phyloP scores from a whole-genome alignment of 2,329 filamentous ascomycete genomes.

The Clonostachys solani region DNA sequence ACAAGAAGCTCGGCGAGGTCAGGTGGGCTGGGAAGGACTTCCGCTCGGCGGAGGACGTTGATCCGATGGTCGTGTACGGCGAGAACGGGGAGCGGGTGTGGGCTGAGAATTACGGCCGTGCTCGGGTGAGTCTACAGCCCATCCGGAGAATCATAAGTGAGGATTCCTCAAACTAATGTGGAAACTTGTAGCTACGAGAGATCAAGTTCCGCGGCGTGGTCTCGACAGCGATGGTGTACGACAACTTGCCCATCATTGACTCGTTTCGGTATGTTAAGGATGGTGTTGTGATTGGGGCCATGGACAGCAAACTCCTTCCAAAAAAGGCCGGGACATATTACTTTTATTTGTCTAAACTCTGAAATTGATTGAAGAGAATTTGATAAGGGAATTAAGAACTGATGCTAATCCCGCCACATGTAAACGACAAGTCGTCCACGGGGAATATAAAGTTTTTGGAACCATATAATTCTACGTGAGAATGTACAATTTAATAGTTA shows the following conservation, averaged over 20 bases:
- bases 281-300: constrained; percentile 14
- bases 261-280: constrained; percentile 18
- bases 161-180: neutral
- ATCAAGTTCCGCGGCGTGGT: constrained; percentile 14
- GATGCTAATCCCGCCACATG: no score
- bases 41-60: constrained; percentile 17
- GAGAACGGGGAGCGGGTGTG: constrained; percentile 7
- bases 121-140: constrained; percentile 2
- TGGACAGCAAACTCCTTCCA: constrained; percentile 12
- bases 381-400: no score
- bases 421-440: no score
- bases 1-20: constrained; percentile 11
- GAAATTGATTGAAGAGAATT: no score
- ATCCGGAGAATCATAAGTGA: no score
- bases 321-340: constrained; percentile 11
- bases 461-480: no score
- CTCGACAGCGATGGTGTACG: constrained; percentile 20
- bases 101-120: constrained; percentile 4
- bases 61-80: constrained; percentile 16
- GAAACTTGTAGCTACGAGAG: constrained; percentile 11
- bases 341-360: constrained; percentile 10
- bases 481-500: no score
- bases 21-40: constrained; percentile 24
- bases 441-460: no score
- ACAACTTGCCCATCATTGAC: constrained; percentile 20